Conservation (phyloP, 2,329 filamentous ascomycete genomes). For the Diplodia scrobiculata region DNA sequence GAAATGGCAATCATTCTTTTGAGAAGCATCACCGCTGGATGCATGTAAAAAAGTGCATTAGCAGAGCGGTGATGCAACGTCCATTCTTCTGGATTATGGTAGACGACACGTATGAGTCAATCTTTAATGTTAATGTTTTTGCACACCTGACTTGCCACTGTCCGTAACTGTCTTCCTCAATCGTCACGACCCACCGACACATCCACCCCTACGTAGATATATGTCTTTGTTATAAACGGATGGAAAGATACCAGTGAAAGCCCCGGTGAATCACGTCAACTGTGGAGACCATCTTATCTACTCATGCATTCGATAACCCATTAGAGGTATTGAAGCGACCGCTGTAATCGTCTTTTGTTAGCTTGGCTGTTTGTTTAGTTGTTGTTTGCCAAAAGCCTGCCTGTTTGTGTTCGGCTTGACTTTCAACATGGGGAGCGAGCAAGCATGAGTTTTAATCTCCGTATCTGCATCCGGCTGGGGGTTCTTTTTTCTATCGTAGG, state of each 20-base stretch:
- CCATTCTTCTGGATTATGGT: background rate
- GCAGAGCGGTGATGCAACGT: too few relatives aligned
- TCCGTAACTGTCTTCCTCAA: background rate
- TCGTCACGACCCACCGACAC: too few relatives aligned
- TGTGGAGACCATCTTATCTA: background rate
- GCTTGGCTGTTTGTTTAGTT: too few relatives aligned
- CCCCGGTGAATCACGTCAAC: too few relatives aligned
- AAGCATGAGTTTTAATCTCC: background rate
- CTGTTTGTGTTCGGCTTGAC: too few relatives aligned
- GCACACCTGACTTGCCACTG: background rate
- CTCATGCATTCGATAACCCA: background rate
- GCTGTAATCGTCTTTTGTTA: too few relatives aligned
- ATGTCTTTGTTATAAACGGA: too few relatives aligned
- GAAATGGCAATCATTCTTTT: background rate
- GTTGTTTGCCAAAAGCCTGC: too few relatives aligned
- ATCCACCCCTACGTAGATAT: too few relatives aligned
- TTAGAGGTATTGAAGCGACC: too few relatives aligned
- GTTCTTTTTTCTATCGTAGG: background rate
- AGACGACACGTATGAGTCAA: background rate
- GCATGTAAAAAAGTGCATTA: too few relatives aligned
- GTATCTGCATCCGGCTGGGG: background rate
- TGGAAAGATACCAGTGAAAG: too few relatives aligned
- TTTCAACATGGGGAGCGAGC: background rate
- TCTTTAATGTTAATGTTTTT: slow-evolving; percentile 12
- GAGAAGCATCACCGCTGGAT: background rate